These are phyloP conservation scores for Clavulina sp. DNA, from an alignment of 768 basidiomycete species.

Conservation along the genomic window DNA sequence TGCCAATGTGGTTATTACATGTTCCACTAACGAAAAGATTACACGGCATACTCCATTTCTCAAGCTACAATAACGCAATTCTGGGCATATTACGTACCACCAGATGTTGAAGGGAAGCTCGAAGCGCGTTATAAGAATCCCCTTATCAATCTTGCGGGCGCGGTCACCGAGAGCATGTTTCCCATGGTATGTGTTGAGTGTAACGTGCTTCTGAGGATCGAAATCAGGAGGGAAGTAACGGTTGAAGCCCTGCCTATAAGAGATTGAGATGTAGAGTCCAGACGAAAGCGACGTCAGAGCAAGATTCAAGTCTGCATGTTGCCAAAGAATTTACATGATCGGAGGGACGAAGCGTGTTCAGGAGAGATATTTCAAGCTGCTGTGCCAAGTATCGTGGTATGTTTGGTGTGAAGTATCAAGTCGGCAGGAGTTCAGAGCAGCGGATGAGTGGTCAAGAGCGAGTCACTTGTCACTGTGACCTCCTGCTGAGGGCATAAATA, in stretches of 20 bases:
- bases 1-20: conserved; percentile 93
- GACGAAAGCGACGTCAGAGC: too few relatives aligned
- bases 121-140: conserved; percentile 88
- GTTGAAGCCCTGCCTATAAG: conserved; percentile 42
- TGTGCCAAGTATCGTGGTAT: too few relatives aligned
- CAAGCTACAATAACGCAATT: not conserved
- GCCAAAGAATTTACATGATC: not conserved
- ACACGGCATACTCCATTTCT: not conserved
- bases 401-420: too few relatives aligned
- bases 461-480: too few relatives aligned
- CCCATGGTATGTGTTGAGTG: conserved; percentile 28
- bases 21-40: conserved; percentile 47
- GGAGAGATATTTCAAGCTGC: too few relatives aligned
- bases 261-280: not conserved
- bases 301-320: not conserved
- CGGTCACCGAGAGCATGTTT: conserved; percentile 89
- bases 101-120: conserved; percentile 94
- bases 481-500: too few relatives aligned
- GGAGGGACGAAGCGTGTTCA: too few relatives aligned
- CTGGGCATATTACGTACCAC: conserved; percentile 42
- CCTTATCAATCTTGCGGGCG: conserved; percentile 90
- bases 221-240: conserved; percentile 69
- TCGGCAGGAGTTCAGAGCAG: too few relatives aligned
- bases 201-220: conserved; percentile 42
- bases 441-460: too few relatives aligned